A percentile compares a stretch with the other conserved stretches of the same genome.
phyloP scores from a whole-genome alignment of 1,284 basidiomycete species.

The Wallemia hederae region DNA sequence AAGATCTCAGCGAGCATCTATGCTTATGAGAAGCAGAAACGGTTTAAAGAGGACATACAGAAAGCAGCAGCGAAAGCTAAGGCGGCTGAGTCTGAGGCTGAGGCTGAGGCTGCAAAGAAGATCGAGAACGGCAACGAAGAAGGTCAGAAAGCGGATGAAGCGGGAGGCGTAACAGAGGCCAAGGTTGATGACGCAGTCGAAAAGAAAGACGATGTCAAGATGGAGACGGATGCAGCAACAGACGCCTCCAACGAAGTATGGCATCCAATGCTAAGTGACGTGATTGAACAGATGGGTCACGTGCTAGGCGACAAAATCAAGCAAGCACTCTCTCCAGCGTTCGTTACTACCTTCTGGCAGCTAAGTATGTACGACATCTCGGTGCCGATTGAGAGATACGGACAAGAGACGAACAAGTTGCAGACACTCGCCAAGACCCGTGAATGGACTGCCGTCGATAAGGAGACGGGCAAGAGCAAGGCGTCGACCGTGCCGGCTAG shows the following conservation, averaged over 20 bases:
- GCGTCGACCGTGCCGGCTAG: constrained; percentile 7
- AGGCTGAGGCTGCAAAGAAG: neutral
- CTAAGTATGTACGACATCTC: constrained; percentile 59
- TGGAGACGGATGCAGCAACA: constrained; percentile 20
- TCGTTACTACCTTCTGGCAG: constrained; percentile 87
- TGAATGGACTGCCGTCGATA: constrained; percentile 9
- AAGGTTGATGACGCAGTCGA: constrained; percentile 1
- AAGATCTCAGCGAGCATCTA: constrained; percentile 32
- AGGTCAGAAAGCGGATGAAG: neutral
- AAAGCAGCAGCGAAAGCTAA: constrained; percentile 5
- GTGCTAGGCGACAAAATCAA: neutral
- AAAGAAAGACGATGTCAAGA: constrained; percentile 3
- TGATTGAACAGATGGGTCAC: neutral
- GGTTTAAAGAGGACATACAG: constrained; percentile 3
- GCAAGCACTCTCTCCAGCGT: constrained; percentile 22
- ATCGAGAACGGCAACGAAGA: neutral
- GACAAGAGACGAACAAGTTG: constrained; percentile 16
- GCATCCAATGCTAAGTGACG: neutral
- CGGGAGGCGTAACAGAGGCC: neutral
- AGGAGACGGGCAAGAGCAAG: constrained; percentile 5
- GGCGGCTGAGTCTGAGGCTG: constrained; percentile 4
- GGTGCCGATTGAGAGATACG: constrained; percentile 24
- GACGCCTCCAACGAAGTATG: constrained; percentile 23
- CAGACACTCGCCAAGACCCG: constrained; percentile 14
- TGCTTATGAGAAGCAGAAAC: constrained; percentile 4